Conservation (phyloP, 2,329 filamentous ascomycete genomes). For the Ophiostoma australiae region DNA sequence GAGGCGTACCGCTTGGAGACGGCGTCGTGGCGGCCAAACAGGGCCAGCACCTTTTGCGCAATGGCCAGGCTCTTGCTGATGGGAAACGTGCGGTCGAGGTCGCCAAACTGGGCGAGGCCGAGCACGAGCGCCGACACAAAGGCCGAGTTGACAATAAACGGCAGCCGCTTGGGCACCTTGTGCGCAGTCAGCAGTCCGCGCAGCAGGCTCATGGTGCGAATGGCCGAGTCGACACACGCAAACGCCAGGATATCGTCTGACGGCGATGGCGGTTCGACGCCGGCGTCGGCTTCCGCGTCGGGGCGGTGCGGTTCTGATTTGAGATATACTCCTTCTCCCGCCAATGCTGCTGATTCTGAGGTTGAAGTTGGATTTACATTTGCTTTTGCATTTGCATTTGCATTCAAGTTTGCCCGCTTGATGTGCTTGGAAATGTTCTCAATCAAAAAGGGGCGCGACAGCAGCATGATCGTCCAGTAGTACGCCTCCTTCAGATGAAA, state of each 20-base stretch:
- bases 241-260: constrained; percentile 32
- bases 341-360: no score
- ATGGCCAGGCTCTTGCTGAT: constrained; percentile 31
- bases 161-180: constrained; percentile 39
- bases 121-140: constrained; percentile 44
- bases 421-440: constrained; percentile 30
- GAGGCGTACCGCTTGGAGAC: constrained; percentile 29
- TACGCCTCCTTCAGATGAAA: constrained; percentile 37
- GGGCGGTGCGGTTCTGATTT: neutral
- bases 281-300: neutral
- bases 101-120: constrained; percentile 42
- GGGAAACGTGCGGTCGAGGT: constrained; percentile 38
- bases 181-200: constrained; percentile 35
- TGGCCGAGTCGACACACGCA: constrained; percentile 37
- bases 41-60: constrained; percentile 29
- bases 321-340: no score
- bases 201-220: constrained; percentile 38
- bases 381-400: neutral
- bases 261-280: constrained; percentile 17
- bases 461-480: constrained; percentile 39
- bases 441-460: constrained; percentile 37
- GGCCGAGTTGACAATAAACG: constrained; percentile 43
- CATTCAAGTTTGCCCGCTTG: neutral
- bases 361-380: no score
- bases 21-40: constrained; percentile 30